Evolutionary conservation across 2,329 filamentous ascomycete genomes (phyloP).

Genomic region (Fusarium annulatum): DNA sequence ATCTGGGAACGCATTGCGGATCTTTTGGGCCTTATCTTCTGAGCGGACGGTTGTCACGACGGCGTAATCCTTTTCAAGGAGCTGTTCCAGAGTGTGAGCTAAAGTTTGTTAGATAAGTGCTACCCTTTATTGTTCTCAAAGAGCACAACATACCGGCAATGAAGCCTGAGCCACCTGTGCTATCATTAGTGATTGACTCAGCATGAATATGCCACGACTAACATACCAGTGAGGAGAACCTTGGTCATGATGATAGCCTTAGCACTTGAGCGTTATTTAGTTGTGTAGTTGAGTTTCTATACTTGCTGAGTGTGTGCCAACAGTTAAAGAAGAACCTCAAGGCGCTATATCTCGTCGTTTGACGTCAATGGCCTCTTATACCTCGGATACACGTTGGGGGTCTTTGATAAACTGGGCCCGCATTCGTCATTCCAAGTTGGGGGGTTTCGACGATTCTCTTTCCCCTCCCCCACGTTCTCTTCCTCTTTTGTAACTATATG

Average conservation of each 20-base stretch:
- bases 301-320: background rate
- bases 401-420: slow-evolving; percentile 29
- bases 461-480: slow-evolving; percentile 26
- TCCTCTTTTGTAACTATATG: slow-evolving; percentile 11
- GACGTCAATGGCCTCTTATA: slow-evolving; percentile 22
- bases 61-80: slow-evolving; percentile 61
- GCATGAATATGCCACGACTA: background rate
- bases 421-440: slow-evolving; percentile 41
- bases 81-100: slow-evolving; percentile 67
- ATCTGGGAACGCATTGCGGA: slow-evolving; percentile 58
- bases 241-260: slow-evolving; percentile 43
- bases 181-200: slow-evolving; percentile 14
- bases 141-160: slow-evolving; percentile 47
- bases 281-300: background rate
- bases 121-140: background rate
- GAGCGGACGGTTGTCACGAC: slow-evolving; percentile 68
- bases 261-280: background rate
- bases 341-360: background rate
- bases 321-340: background rate
- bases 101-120: background rate
- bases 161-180: slow-evolving; percentile 50
- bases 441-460: slow-evolving; percentile 25
- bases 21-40: slow-evolving; percentile 63
- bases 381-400: slow-evolving; percentile 9
- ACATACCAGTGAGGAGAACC: slow-evolving; percentile 48